Evolutionary conservation across 2,329 filamentous ascomycete species (phyloP), one percentile per base, ranked within the genome.

Genomic region (Blastomyces percursus): DNA sequence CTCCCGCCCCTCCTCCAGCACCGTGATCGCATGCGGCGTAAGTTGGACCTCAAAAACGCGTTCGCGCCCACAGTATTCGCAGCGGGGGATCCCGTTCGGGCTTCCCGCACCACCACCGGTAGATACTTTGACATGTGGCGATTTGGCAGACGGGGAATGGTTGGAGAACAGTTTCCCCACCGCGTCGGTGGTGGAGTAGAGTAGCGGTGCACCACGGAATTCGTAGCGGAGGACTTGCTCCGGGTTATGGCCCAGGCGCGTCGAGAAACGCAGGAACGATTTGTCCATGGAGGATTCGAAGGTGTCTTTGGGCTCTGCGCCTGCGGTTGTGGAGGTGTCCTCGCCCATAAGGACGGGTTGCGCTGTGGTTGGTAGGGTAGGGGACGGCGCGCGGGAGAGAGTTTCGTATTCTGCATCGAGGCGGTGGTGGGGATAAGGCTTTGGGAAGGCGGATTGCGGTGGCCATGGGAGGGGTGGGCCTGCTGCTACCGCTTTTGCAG

Each of bases 391-490:
- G 11, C 76, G 76, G 67, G 85, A 90, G 32, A 97, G 83, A 3
- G 88, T 89, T 75, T 99, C 94, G 76, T 90, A 96, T 71, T 96
- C 93, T 60, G 93, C 93, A 68, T 97, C 94, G 54, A 93, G 85
- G 78, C 91, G 90, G 71, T 88, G 89, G 38, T 83, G 78, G 0
- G 90, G 88, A 75, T 92, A 97, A 0, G 91, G 80, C 1, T 79
- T 65, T 0, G 90, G 89, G 67, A 89, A 87, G 0, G 81, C 76
- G 1, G 84, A 80, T 48, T 80, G 76, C 14, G 81, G 72, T 0
- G 93, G 93, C 92, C 92, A 97, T 9, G 90, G 87, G 67, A 91
- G 84, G 69, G 30, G 72, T 40, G 70, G 77, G 40, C 71, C 66
- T 66, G 73, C 63, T 56, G 64, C 54, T 64, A 64, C 54, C 64